Evolutionary conservation across 2,329 filamentous ascomycete species (phyloP).

Genomic region (Sordariomycetes sp.): DNA sequence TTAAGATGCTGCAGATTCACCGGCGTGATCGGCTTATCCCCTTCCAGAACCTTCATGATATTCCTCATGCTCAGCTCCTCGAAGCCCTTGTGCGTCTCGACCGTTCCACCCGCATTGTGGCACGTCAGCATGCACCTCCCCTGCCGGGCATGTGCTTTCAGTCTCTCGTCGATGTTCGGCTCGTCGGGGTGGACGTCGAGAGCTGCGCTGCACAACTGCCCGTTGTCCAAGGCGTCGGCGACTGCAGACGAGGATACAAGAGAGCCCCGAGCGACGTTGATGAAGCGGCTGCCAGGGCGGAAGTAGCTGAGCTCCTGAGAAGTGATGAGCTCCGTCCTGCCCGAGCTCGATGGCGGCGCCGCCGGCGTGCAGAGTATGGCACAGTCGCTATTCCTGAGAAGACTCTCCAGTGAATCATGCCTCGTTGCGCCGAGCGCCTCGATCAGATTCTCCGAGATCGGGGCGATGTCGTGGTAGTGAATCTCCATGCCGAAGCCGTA

Average conservation of each 20-base stretch:
- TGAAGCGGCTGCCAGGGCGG: constrained; percentile 45
- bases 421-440: constrained; percentile 33
- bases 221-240: constrained; percentile 45
- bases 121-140: constrained; percentile 51
- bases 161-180: constrained; percentile 38
- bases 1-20: constrained; percentile 34
- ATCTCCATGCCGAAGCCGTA: constrained; percentile 59
- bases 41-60: constrained; percentile 48
- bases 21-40: constrained; percentile 44
- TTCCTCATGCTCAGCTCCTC: constrained; percentile 60
- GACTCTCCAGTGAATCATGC: constrained; percentile 37
- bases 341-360: constrained; percentile 23
- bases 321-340: constrained; percentile 30
- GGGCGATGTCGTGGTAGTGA: constrained; percentile 50
- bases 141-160: constrained; percentile 27
- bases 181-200: constrained; percentile 58
- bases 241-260: constrained; percentile 58
- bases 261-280: constrained; percentile 57
- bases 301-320: constrained; percentile 36
- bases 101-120: constrained; percentile 58
- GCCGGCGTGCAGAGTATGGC: constrained; percentile 53
- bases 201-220: constrained; percentile 40
- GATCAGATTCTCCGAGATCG: constrained; percentile 35
- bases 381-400: constrained; percentile 47
- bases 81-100: constrained; percentile 58